Percentiles rank a stretch among this genome's conserved stretches.
These are phyloP conservation scores for Sungouiella thailandica DNA, from an alignment of 805 yeast species.

Conservation along the genomic window DNA sequence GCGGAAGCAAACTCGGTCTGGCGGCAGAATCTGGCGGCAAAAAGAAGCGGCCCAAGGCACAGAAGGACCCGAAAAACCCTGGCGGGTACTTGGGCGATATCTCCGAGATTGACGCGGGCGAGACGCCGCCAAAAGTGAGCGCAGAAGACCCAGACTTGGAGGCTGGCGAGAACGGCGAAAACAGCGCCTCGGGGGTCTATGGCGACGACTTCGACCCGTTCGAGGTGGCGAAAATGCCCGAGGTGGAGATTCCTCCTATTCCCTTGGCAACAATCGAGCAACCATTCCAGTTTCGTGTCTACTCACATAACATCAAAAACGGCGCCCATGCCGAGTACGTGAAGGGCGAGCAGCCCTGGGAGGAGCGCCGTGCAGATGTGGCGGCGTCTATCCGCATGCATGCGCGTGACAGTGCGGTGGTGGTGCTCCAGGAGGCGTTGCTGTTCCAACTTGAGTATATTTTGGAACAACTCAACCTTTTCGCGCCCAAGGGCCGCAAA, in stretches of 20 bases:
- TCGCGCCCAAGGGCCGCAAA: constrained; percentile 3
- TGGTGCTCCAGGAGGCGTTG: constrained; percentile 16
- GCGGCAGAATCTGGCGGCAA: background rate
- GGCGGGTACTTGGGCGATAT: constrained; percentile 20
- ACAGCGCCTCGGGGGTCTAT: too few relatives aligned
- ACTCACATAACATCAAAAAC: constrained; percentile 32
- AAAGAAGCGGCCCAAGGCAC: background rate
- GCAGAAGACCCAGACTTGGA: constrained; percentile 15
- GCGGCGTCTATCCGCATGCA: constrained; percentile 16
- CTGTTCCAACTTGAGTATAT: constrained; percentile 15
- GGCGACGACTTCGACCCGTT: background rate
- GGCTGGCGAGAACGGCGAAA: constrained; percentile 1
- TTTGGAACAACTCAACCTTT: constrained; percentile 10
- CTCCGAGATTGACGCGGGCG: constrained; percentile 14
- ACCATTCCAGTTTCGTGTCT: constrained; percentile 25
- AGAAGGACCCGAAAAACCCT: constrained; percentile 10
- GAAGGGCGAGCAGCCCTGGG: constrained; percentile 26
- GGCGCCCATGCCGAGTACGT: constrained; percentile 21
- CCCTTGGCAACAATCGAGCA: constrained; percentile 13
- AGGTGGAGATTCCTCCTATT: constrained; percentile 8
- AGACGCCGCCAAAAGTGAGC: constrained; percentile 12
- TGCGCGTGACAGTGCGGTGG: constrained; percentile 14
- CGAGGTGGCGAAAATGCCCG: background rate
- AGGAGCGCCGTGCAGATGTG: constrained; percentile 14
- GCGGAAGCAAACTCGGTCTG: background rate